Base-by-base conservation (phyloP, 805 yeast genomes). In the Zygosaccharomyces pseudorouxii region DNA sequence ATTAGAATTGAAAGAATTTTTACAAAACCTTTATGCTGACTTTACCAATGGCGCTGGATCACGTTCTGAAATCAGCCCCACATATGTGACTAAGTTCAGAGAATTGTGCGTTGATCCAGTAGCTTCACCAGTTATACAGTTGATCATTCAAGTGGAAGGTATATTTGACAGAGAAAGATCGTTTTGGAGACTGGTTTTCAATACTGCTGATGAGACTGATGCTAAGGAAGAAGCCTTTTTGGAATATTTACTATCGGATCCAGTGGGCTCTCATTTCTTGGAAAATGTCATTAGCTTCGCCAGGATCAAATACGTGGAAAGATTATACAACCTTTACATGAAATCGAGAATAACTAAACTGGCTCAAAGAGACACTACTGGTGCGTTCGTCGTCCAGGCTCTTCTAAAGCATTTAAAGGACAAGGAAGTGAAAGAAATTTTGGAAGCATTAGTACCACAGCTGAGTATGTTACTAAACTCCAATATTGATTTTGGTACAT, bases 211-310 rank as follows among this genome's bases (percentile, higher is more conserved):
- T 2, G 81, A 74, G 22, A 73, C 67, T 44, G 81, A 84, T 53
- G 45, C 78, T 0, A 76, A 79, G 49, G 93, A 86, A 58, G 90
- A 79, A 53, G 80, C 93, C 0, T 89, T 86, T 64, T 82, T 90
- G 27, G 96, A 89, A 63, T 86, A 85, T 59, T 72, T 90, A 47
- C 69, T 92, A 31, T 80, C 93, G 7, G 96, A 89, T 61, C 74
- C 95, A 1, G 88, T 90, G n/a, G 99, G 98, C 0, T 85, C 95
- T 1, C 97, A 89, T 68, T 92, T 93, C 71, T 72, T 92, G 23
- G 89, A 93, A 65, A 76, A 82, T 16, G 77, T 82, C 9, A 72
- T 90, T 45, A 79, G 76, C 42, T 78, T 77, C 50, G 82, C 84
- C 52, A 81, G 93, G 55, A 69, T 78, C 53, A 84, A 80, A 54